Evolutionary conservation across 495 filamentous ascomycete genomes (phyloP), one percentile per base, ranked within the genome.

Genomic region (Penicillium canescens): DNA sequence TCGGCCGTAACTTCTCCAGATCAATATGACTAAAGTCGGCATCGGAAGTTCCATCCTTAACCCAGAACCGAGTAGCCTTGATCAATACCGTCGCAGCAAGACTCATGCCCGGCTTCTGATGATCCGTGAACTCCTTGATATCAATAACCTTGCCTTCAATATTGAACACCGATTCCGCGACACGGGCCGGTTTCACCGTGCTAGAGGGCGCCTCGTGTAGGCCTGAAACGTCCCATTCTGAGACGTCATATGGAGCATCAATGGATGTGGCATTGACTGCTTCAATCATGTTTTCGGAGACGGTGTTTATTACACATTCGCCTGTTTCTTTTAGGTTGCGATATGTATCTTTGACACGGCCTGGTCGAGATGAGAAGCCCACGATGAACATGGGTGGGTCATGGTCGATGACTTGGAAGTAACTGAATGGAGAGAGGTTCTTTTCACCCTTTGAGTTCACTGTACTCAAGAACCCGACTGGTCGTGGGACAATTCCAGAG

Each of bases 341-440:
- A 43, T 89, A 76, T 8, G 84, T 85, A 63, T 96, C 92, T 64
- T 96, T 96, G 9, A 73, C 71, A 1, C 71, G 68, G 0, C 74
- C 73, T 6, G 80, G 73, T 10, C 78, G 72, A 3, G 75, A 75
- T 0, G 80, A 78, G 65, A 90, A 88, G 3, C 92, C 90, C 6
- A 96, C 68, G 21, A 80, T 81, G 73, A 96, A 94, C 42, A 94
- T 78, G 2, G 92, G 92, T 3, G 92, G 92, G 68, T 96, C 92
- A 62, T 92, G 88, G 58, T 86, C 84, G 48, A 96, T 77, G 8
- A 96, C 64, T 46, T 88, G 81, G 68, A 89, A 90, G 73, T 92
- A 96, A 54, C 79, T 84, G 72, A 91, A 95, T 0, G 91, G 91
- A 0, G 91, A 86, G 1, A 96, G 80, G 69, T 96, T 96, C 34